Evolutionary conservation across 1,284 basidiomycete genomes (phyloP).

Genomic region (Pseudozyma pruni): DNA sequence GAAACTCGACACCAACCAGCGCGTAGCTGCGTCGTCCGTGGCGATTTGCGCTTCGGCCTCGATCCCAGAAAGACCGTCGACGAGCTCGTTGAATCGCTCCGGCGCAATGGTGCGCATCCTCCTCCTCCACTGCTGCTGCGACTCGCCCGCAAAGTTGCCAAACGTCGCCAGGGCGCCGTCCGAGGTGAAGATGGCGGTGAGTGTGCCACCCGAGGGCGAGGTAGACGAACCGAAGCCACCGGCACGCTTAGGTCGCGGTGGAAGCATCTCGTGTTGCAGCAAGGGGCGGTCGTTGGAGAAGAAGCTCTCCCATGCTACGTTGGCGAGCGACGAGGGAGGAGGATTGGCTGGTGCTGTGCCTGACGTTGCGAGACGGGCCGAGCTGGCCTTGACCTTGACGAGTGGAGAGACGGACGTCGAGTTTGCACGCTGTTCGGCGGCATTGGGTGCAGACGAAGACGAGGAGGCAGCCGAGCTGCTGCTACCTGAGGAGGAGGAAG

Average conservation of each 20-base stretch:
- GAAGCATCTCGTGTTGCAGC: slow-evolving; percentile 55
- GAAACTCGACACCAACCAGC: slow-evolving; percentile 45
- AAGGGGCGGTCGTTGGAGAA: slow-evolving; percentile 51
- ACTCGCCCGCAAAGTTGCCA: slow-evolving; percentile 34
- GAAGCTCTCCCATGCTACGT: slow-evolving; percentile 52
- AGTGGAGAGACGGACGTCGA: slow-evolving; percentile 22
- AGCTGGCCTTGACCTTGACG: slow-evolving; percentile 25
- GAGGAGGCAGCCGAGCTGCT: slow-evolving; percentile 33
- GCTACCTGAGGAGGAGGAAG: slow-evolving; percentile 26
- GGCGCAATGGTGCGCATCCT: slow-evolving; percentile 43
- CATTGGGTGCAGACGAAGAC: slow-evolving; percentile 25
- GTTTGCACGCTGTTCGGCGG: slow-evolving; percentile 13
- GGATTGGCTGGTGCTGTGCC: slow-evolving; percentile 41
- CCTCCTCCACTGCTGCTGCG: slow-evolving; percentile 38
- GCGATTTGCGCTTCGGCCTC: slow-evolving; percentile 9
- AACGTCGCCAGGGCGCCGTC: slow-evolving; percentile 41
- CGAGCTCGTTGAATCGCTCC: slow-evolving; percentile 47
- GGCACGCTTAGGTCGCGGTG: slow-evolving; percentile 38
- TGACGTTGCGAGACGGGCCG: slow-evolving; percentile 15
- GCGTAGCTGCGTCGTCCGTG: slow-evolving; percentile 13
- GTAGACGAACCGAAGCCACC: slow-evolving; percentile 31
- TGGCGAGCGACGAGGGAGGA: slow-evolving; percentile 44
- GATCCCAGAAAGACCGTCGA: slow-evolving; percentile 39
- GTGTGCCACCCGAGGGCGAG: slow-evolving; percentile 24
- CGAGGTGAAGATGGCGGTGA: slow-evolving; percentile 40